Evolutionary conservation across 2,329 filamentous ascomycete genomes (phyloP).

Genomic region (Beauveria caledonica): DNA sequence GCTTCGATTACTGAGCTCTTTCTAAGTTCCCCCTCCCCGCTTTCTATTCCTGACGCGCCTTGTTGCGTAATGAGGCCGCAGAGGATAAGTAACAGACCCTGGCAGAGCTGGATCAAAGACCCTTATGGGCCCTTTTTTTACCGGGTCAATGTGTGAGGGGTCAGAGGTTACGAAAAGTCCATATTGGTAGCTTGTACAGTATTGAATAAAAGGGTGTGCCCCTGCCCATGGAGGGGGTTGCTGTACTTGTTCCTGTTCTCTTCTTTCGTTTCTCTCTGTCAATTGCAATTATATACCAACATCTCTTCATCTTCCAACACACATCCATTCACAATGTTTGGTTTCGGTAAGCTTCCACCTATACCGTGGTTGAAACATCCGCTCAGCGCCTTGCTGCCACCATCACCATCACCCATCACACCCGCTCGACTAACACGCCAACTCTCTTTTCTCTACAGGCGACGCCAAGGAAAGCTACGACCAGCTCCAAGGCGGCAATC

Average conservation of each 20-base stretch:
- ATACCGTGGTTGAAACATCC: background rate
- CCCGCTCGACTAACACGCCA: background rate
- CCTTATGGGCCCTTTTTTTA: background rate
- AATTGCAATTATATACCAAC: background rate
- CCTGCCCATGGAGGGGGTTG: background rate
- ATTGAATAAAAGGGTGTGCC: background rate
- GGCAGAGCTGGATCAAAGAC: background rate
- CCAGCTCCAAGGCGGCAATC: constrained; percentile 33
- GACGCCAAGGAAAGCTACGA: constrained; percentile 18
- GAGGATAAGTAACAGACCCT: background rate
- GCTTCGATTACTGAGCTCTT: too few species aligned
- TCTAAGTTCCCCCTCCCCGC: too few species aligned
- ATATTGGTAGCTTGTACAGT: background rate
- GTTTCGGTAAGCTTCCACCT: constrained; percentile 6
- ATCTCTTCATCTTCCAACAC: background rate
- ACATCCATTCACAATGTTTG: constrained; percentile 7
- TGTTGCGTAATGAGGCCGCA: background rate
- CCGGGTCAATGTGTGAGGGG: constrained; percentile 3
- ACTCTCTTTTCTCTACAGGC: background rate
- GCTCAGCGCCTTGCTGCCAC: too few species aligned
- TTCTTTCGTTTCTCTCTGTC: background rate
- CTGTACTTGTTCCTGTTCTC: background rate
- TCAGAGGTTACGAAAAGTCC: background rate
- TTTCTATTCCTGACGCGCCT: background rate
- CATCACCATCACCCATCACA: too few species aligned